Percentiles rank a stretch among this genome's conserved stretches.
phyloP scores from a whole-genome alignment of 1,139 yeast genomes.

The Chernovozyma aurita region DNA sequence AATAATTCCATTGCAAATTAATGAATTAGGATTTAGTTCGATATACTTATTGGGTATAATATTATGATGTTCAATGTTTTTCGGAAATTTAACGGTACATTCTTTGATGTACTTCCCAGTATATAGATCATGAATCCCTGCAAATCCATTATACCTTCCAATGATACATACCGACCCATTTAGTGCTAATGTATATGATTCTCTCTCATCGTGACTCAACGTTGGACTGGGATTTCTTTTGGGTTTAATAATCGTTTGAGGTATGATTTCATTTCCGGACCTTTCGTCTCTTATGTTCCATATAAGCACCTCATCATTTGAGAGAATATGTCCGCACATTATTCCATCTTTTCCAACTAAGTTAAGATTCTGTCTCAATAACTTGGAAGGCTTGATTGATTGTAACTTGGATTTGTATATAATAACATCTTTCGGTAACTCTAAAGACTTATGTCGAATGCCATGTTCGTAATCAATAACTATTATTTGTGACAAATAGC shows the following conservation, averaged over 20 bases:
- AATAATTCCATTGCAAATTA: constrained; percentile 48
- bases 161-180: constrained; percentile 47
- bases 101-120: constrained; percentile 54
- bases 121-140: constrained; percentile 58
- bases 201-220: constrained; percentile 7
- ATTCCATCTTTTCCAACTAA: constrained; percentile 38
- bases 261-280: constrained; percentile 13
- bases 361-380: constrained; percentile 11
- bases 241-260: constrained; percentile 16
- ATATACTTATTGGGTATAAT: constrained; percentile 42
- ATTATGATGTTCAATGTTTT: constrained; percentile 25
- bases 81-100: constrained; percentile 44
- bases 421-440: constrained; percentile 13
- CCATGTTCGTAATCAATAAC: constrained; percentile 19
- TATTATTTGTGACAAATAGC: constrained; percentile 21
- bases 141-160: constrained; percentile 62
- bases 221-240: background rate
- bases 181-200: constrained; percentile 27
- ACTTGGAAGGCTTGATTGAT: constrained; percentile 8
- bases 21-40: constrained; percentile 37
- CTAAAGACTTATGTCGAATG: constrained; percentile 9
- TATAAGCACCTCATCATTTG: constrained; percentile 34
- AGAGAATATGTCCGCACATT: constrained; percentile 30
- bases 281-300: constrained; percentile 36
- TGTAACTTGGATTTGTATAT: constrained; percentile 20